Base-by-base conservation (phyloP, 495 filamentous ascomycete genomes). In the Xylaria longipes region DNA sequence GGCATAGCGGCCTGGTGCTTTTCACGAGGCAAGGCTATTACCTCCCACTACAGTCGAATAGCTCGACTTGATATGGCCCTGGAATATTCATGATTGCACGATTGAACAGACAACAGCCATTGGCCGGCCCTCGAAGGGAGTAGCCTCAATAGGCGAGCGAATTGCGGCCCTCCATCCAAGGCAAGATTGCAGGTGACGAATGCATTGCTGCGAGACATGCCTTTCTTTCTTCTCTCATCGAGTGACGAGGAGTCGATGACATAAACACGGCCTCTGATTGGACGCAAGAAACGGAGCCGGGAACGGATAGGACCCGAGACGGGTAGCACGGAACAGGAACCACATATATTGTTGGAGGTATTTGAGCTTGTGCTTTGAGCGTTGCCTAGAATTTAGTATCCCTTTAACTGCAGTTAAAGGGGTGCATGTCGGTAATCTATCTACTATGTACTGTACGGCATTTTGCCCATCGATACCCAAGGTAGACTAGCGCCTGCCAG, bases 371-470 rank as follows among this genome's bases (percentile, higher is more conserved):
- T 39, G 63, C 27, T 67, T 56, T 67, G 46, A 41, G 14, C 48
- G 63, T 22, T 67, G 65, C 65, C 65, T 67, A 67, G 31, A 50
- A 39, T 66, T 25, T 37, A 52, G 63, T 56, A 48, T n/a, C n/a
- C n/a, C n/a, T n/a, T n/a, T n/a, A n/a, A n/a, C n/a, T n/a, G n/a
- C n/a, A n/a, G n/a, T n/a, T n/a, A n/a, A n/a, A n/a, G n/a, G n/a
- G n/a, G n/a, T n/a, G n/a, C n/a, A n/a, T n/a, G n/a, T n/a, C 45
- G 25, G 29, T 37, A 50, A 37, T 52, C 25, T 65, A 9, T n/a
- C n/a, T n/a, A n/a, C n/a, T n/a, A n/a, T n/a, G n/a, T n/a, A n/a
- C n/a, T n/a, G n/a, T 45, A 37, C 25, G 3, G 62, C 27, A 8
- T 50, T 35, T 12, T 3, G 15, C 22, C 1, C 11, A n/a, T 35